Conservation (phyloP, 2,329 filamentous ascomycete species). For the Trichoderma simmonsii region DNA sequence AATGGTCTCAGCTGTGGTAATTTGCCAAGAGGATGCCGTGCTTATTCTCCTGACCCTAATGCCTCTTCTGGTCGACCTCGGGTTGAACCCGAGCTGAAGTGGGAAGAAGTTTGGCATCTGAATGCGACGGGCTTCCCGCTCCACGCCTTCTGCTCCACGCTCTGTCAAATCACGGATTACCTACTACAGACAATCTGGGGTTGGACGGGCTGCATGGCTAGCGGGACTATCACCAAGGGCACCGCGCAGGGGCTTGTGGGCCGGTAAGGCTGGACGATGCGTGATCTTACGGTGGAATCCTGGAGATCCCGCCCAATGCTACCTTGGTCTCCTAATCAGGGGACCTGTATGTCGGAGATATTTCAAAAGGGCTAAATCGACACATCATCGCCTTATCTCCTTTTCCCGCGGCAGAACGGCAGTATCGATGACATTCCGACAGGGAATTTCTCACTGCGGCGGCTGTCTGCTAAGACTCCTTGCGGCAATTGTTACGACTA, state of each 20-base stretch:
- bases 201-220: background rate
- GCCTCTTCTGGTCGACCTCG: background rate
- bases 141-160: background rate
- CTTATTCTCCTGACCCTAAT: background rate
- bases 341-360: slow-evolving; percentile 2
- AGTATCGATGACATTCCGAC: background rate
- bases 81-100: background rate
- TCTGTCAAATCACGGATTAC: background rate
- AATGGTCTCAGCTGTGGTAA: background rate
- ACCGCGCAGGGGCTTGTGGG: background rate
- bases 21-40: background rate
- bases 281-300: slow-evolving; percentile 15
- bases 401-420: background rate
- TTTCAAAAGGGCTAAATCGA: background rate
- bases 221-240: background rate
- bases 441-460: background rate
- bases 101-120: background rate
- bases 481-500: background rate
- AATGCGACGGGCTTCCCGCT: background rate
- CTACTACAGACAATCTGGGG: background rate
- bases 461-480: background rate
- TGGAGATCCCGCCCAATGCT: slow-evolving; percentile 6
- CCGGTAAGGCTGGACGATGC: slow-evolving; percentile 3
- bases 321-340: background rate
- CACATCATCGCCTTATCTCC: background rate